A percentile compares a stretch with the other conserved stretches of the same genome.
Evolutionary conservation across 257 asterid genomes (phyloP).

Genomic region (Haberlea rhodopensis): DNA sequence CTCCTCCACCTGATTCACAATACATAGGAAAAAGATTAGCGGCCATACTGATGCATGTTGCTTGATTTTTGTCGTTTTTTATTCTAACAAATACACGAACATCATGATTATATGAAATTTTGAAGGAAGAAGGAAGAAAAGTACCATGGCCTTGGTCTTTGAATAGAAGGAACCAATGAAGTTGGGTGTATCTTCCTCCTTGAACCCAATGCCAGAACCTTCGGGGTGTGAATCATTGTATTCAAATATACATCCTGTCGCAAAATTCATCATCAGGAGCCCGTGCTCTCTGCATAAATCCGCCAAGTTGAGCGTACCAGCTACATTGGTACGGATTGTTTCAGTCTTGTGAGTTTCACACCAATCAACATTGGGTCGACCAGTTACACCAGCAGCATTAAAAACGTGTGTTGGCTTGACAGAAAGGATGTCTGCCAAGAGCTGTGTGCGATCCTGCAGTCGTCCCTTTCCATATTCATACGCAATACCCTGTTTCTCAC

Average conservation of each 20-base stretch:
- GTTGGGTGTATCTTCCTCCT: conserved; percentile 63
- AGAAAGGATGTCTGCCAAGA: conserved; percentile 42
- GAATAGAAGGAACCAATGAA: conserved; percentile 60
- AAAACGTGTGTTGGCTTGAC: conserved; percentile 62
- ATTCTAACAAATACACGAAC: not conserved
- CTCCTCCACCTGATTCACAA: conserved; percentile 47
- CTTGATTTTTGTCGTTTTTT: not conserved
- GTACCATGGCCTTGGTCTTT: conserved; percentile 70
- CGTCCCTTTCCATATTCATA: conserved; percentile 64
- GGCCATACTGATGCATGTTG: conserved; percentile 1
- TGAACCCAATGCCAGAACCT: conserved; percentile 62
- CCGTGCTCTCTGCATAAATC: conserved; percentile 57
- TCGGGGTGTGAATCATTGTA: conserved; percentile 54
- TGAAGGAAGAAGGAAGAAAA: not conserved
- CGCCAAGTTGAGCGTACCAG: conserved; percentile 55
- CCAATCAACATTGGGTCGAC: conserved; percentile 70
- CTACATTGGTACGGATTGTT: conserved; percentile 57
- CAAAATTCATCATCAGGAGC: conserved; percentile 49
- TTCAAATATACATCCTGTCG: conserved; percentile 67
- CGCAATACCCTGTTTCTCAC: conserved; percentile 54
- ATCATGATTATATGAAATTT: not conserved
- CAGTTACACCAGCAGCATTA: conserved; percentile 68
- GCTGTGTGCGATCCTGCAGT: conserved; percentile 42
- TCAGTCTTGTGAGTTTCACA: conserved; percentile 59
- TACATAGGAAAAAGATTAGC: conserved; percentile 4